Conservation (phyloP, 306 rosid species). For the Alnus rubra region DNA sequence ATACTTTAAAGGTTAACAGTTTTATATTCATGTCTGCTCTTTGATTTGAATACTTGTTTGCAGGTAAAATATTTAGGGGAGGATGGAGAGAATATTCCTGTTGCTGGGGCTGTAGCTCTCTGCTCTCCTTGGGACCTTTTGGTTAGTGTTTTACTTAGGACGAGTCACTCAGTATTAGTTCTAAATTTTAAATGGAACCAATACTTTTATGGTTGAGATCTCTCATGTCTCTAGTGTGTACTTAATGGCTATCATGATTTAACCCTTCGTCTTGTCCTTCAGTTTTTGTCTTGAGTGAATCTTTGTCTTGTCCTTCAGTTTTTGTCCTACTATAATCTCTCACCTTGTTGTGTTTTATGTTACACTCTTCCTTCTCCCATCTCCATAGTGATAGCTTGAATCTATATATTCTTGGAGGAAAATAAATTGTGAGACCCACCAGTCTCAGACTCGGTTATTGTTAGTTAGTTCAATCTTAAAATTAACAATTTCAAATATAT, state of each 20-base stretch:
- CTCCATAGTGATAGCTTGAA: not conserved
- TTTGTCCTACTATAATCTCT: not conserved
- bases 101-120: slow-evolving; percentile 88
- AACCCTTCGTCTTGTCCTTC: too few species aligned
- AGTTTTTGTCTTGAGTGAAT: too few species aligned
- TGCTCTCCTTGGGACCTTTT: slow-evolving; percentile 97
- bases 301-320: not conserved
- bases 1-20: not conserved
- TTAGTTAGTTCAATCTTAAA: not conserved
- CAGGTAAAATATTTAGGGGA: slow-evolving; percentile 95
- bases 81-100: slow-evolving; percentile 79
- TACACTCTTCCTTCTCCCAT: not conserved
- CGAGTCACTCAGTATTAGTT: slow-evolving; percentile 4
- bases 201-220: not conserved
- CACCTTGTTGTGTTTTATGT: not conserved
- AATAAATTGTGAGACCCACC: not conserved
- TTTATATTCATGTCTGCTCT: slow-evolving; percentile 3
- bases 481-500: not conserved
- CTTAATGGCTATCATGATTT: not conserved
- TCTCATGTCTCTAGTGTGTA: not conserved
- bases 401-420: not conserved
- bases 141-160: slow-evolving; percentile 56
- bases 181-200: slow-evolving; percentile 17
- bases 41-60: slow-evolving; percentile 31
- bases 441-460: not conserved